Evolutionary conservation across 192 early-diverging fungal species (phyloP).

Genomic region (Gryganskiella cystojenkinii): DNA sequence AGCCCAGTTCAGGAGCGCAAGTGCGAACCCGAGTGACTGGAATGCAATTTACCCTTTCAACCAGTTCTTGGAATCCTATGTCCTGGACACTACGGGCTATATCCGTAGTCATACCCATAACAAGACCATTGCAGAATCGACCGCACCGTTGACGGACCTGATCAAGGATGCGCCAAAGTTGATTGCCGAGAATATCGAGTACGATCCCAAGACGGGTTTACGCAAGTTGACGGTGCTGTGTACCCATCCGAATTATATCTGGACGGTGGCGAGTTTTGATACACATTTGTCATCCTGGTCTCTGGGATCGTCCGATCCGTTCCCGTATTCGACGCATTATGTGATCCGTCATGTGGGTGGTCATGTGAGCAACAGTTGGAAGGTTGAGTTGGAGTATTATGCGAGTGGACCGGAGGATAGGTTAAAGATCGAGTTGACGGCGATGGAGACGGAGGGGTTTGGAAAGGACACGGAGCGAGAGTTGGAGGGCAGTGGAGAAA

Average conservation of each 20-base stretch:
- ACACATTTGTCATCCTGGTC: constrained; percentile 22
- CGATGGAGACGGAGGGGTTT: constrained; percentile 62
- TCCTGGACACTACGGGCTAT: constrained; percentile 17
- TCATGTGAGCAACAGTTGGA: constrained; percentile 58
- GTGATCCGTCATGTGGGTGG: constrained; percentile 56
- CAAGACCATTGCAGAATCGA: constrained; percentile 19
- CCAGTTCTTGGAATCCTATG: constrained; percentile 61
- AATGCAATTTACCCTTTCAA: constrained; percentile 73
- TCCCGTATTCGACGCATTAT: constrained; percentile 20
- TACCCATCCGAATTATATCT: constrained; percentile 26
- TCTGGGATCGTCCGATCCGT: constrained; percentile 20
- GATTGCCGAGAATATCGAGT: constrained; percentile 13
- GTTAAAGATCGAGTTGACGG: constrained; percentile 60
- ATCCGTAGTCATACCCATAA: constrained; percentile 15
- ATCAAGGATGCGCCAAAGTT: constrained; percentile 19
- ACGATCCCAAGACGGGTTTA: constrained; percentile 19
- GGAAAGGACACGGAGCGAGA: constrained; percentile 42
- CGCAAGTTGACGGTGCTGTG: constrained; percentile 15
- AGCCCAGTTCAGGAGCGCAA: constrained; percentile 34
- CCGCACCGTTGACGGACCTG: constrained; percentile 8
- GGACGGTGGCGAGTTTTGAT: constrained; percentile 21
- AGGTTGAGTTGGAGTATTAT: constrained; percentile 50
- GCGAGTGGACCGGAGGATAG: constrained; percentile 47
- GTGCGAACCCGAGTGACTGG: constrained; percentile 60
- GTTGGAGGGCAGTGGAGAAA: constrained; percentile 38